Evolutionary conservation across 1,139 yeast genomes (phyloP), one percentile per base, ranked within the genome.

Genomic region (Pichia sp.): DNA sequence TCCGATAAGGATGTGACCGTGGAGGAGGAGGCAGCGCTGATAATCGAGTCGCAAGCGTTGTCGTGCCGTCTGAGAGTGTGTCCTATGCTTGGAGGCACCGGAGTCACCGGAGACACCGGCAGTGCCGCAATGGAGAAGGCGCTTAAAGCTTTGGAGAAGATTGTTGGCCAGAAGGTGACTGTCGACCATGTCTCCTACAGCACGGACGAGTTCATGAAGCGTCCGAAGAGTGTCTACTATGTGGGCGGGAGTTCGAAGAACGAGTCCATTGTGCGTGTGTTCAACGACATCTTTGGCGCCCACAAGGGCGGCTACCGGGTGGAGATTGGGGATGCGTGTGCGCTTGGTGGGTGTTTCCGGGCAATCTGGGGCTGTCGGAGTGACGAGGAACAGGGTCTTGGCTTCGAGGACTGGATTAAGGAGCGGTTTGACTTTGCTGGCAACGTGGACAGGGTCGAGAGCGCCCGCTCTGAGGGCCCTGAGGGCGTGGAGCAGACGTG

Each of bases 181-280:
- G 77, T 84, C 4, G 85, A 81, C 62, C 83, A 83, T 2, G 75
- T 75, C 53, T 63, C 65, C 34, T 84, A 80, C 58, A 68, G 74
- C 3, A 66, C 60, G 45, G 67, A 69, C 29, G 75, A 82, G 8
- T 66, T 80, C 40, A 71, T 78, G 1, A 69, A 83, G 6, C 70
- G 85, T 59, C 97, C 97, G 5, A 78, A 82, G 54, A 81, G 82
- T 58, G 81, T 87, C 15, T 89, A 82, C 67, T 89, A 80, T 65
- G 97, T 90, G 30, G 97, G 97, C 15, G 97, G 97, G 19, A 90
- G 92, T 1, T 85, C 95, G 15, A 80, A 81, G 53, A 90, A 90
- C 69, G 60, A 68, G 36, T 80, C 89, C 32, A 85, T 90, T 51
- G 83, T 90, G 47, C 68, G 71, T 30, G 85, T 82, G 57, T 85